Evolutionary conservation across 768 basidiomycete species (phyloP).

Genomic region (Pholiota molesta): DNA sequence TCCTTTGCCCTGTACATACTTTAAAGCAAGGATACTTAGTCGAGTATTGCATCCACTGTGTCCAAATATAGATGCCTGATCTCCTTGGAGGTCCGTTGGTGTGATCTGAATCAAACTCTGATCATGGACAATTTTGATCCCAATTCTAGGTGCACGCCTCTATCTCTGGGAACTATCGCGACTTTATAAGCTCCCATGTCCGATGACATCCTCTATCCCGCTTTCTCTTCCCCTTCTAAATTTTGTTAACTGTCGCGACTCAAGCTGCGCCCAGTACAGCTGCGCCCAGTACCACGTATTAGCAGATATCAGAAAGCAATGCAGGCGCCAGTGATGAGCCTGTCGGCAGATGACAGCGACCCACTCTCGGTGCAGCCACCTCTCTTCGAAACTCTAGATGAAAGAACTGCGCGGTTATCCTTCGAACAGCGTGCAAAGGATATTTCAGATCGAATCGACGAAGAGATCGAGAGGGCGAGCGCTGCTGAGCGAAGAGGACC

Average conservation of each 20-base stretch:
- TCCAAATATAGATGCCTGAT: neutral
- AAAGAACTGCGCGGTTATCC: constrained; percentile 47
- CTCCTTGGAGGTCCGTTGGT: constrained; percentile 2
- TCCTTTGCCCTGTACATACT: too few species aligned
- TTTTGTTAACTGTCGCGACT: too few species aligned
- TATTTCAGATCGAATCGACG: constrained; percentile 66
- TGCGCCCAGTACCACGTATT: neutral
- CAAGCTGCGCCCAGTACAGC: too few species aligned
- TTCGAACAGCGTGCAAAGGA: constrained; percentile 55
- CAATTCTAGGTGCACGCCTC: neutral
- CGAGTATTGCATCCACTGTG: neutral
- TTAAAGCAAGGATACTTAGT: too few species aligned
- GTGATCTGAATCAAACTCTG: neutral
- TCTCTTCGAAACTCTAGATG: constrained; percentile 47
- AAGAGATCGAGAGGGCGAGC: constrained; percentile 55
- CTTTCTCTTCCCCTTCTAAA: neutral
- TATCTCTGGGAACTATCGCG: constrained; percentile 3
- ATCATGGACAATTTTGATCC: neutral
- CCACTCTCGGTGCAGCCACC: constrained; percentile 49
- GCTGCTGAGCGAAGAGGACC: constrained; percentile 48
- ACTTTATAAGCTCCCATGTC: constrained; percentile 22
- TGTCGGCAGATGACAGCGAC: constrained; percentile 20
- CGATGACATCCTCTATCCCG: neutral
- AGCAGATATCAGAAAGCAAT: constrained; percentile 1
- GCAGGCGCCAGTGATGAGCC: constrained; percentile 15